Percentiles rank a stretch among this genome's conserved stretches.
Conservation (phyloP, 495 filamentous ascomycete species). For the Aspergillus bertholletiae region DNA sequence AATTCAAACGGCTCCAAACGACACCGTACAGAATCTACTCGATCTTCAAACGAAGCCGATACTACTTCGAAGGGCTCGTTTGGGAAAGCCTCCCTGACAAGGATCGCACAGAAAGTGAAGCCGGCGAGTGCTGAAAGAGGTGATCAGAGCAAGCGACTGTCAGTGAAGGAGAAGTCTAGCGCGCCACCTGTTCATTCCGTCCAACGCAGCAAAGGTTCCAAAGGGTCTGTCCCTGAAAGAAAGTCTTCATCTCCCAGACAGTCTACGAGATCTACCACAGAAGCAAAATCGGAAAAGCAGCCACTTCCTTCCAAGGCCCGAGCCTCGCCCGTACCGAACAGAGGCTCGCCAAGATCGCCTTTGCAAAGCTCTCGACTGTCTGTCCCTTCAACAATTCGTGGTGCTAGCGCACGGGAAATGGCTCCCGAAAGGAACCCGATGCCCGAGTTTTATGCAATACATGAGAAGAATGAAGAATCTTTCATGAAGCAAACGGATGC, state of each 20-base stretch:
- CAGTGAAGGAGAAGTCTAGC: conserved; percentile 15
- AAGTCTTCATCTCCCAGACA: conserved; percentile 19
- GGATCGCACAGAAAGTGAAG: conserved; percentile 36
- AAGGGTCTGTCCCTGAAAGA: conserved; percentile 19
- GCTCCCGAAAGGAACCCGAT: conserved; percentile 27
- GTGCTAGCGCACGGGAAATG: conserved; percentile 18
- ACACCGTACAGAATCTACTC: neutral
- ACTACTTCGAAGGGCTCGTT: conserved; percentile 14
- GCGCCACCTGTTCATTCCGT: conserved; percentile 10
- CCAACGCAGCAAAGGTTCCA: conserved; percentile 12
- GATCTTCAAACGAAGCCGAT: conserved; percentile 8
- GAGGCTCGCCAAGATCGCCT: conserved; percentile 39
- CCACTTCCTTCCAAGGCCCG: neutral
- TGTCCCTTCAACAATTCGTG: conserved; percentile 19
- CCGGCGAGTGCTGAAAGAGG: conserved; percentile 21
- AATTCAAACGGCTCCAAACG: neutral
- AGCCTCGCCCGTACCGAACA: conserved; percentile 26
- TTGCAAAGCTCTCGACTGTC: conserved; percentile 23
- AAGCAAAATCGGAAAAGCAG: conserved; percentile 12
- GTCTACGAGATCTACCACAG: conserved; percentile 7
- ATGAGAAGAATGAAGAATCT: conserved; percentile 54
- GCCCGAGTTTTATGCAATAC: conserved; percentile 47
- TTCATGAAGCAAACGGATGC: conserved; percentile 58
- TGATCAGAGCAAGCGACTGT: conserved; percentile 22
- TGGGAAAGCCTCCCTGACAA: conserved; percentile 29